Evolutionary conservation across 148 eudicot species (phyloP).

Genomic region (Chenopodium album): DNA sequence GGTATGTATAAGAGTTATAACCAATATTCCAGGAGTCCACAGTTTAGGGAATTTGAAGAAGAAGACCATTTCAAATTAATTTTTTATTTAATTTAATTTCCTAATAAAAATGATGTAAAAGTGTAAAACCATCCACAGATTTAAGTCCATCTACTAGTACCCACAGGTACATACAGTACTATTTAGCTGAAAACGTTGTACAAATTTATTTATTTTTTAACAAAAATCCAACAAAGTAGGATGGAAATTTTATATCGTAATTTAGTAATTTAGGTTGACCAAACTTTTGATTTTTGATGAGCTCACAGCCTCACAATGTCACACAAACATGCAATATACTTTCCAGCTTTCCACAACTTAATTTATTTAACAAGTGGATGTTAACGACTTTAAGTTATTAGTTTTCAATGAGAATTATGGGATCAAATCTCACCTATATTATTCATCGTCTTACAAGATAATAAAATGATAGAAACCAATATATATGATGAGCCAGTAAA

Average conservation of each 20-base stretch:
- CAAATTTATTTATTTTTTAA: neutral
- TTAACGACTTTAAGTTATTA: no score
- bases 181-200: conserved; percentile 2
- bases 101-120: neutral
- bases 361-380: no score
- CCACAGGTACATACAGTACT: neutral
- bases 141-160: neutral
- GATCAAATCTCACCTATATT: no score
- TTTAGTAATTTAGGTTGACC: conserved; percentile 3
- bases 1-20: neutral
- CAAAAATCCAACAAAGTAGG: neutral
- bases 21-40: neutral
- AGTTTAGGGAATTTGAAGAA: neutral
- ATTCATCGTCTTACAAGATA: no score
- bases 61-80: neutral
- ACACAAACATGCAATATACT: neutral
- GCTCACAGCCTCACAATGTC: neutral
- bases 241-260: no score
- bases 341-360: no score
- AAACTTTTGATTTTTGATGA: conserved; percentile 1
- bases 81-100: no score
- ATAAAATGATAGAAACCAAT: no score
- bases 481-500: no score
- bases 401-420: no score
- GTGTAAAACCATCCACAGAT: conserved; percentile 6